These are phyloP conservation scores for Tylopilus balloui DNA, from an alignment of 768 basidiomycete species.

Conservation along the genomic window DNA sequence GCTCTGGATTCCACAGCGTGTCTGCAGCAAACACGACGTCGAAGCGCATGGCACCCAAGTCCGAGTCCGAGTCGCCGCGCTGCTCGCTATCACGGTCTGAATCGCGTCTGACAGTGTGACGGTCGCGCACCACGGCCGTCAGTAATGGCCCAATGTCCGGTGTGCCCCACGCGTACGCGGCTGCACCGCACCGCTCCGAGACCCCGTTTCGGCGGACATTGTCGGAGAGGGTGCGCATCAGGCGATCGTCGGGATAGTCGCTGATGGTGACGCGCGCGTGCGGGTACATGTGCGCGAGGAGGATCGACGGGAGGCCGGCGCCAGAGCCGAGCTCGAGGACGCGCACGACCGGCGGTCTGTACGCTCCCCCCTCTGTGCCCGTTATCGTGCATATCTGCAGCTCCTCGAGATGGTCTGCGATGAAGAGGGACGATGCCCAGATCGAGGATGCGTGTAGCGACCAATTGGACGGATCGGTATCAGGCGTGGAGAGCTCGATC, in stretches of 20 bases:
- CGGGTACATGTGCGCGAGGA: slow-evolving; percentile 49
- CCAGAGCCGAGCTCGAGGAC: slow-evolving; percentile 75
- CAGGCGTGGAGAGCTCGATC: slow-evolving; percentile 54
- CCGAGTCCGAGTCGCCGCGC: too few relatives aligned
- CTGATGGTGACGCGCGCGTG: slow-evolving; percentile 45
- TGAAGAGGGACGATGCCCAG: slow-evolving; percentile 64
- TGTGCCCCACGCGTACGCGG: slow-evolving; percentile 67
- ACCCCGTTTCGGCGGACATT: slow-evolving; percentile 55
- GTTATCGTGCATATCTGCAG: slow-evolving; percentile 36
- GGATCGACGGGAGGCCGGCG: slow-evolving; percentile 69
- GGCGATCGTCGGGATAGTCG: slow-evolving; percentile 66
- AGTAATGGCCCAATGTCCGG: slow-evolving; percentile 33
- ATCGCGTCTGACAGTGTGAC: background rate
- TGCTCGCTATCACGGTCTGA: too few relatives aligned
- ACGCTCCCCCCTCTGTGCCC: too few relatives aligned
- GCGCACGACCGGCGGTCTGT: slow-evolving; percentile 21
- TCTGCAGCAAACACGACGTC: slow-evolving; percentile 71
- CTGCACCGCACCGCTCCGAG: slow-evolving; percentile 43
- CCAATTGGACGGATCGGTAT: slow-evolving; percentile 69
- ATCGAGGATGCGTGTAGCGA: slow-evolving; percentile 72
- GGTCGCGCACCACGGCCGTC: background rate
- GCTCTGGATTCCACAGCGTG: slow-evolving; percentile 70
- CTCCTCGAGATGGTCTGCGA: slow-evolving; percentile 59
- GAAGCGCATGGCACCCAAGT: slow-evolving; percentile 42
- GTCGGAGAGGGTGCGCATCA: slow-evolving; percentile 53